Percentiles rank a stretch among this genome's conserved stretches.
Conservation (phyloP, 176 grass and related monocot genomes). For the Oryza glumipatula region DNA sequence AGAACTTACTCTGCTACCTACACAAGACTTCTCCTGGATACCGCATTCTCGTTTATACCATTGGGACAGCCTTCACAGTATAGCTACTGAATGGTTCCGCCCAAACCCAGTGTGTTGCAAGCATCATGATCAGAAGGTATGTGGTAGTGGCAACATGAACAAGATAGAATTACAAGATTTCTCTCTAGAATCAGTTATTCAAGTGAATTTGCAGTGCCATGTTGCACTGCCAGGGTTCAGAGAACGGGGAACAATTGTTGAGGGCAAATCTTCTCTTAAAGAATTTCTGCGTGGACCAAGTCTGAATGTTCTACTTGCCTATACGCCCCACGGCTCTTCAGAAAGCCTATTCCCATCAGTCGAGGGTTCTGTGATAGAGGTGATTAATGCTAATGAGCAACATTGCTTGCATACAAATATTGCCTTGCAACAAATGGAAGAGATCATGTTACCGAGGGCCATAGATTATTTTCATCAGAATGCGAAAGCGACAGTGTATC, state of each 20-base stretch:
- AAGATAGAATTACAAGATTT: neutral
- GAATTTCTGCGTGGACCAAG: no score
- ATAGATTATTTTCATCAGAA: conserved; percentile 5
- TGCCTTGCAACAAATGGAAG: neutral
- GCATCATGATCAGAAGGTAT: neutral
- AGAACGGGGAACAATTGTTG: no score
- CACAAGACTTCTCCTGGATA: conserved; percentile 4
- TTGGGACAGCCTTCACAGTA: neutral
- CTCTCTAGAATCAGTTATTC: neutral
- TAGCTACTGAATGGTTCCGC: neutral
- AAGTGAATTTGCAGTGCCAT: neutral
- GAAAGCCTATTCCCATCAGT: neutral
- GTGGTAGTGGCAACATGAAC: neutral
- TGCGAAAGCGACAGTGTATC: neutral
- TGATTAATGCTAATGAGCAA: neutral
- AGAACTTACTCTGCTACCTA: neutral
- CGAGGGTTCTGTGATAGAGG: neutral
- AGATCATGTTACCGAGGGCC: conserved; percentile 1
- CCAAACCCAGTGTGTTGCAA: conserved; percentile 37
- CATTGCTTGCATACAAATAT: neutral
- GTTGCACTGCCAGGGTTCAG: neutral
- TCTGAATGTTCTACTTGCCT: neutral
- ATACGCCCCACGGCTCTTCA: neutral
- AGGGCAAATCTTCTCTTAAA: no score
- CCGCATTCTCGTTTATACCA: neutral